A percentile compares a stretch with the other conserved stretches of the same genome.
Conservation (phyloP, 306 rosid species). For the Dryas octopetala region DNA sequence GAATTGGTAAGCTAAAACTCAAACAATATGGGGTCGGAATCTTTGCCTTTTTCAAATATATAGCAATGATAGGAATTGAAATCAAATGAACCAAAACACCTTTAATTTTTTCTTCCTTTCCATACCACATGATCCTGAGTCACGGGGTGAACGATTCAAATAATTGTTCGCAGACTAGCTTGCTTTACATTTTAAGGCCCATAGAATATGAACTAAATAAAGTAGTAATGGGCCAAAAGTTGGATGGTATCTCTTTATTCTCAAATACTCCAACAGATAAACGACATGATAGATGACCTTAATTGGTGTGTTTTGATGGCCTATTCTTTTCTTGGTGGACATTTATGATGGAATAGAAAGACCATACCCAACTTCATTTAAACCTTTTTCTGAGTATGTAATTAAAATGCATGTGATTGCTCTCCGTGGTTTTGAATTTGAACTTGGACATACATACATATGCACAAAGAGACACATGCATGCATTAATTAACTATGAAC, state of each 20-base stretch:
- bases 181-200: not conserved
- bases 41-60: not conserved
- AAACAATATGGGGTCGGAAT: not conserved
- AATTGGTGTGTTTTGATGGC: too few relatives aligned
- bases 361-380: too few relatives aligned
- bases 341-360: too few relatives aligned
- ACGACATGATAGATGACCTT: too few relatives aligned
- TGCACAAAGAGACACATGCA: not conserved
- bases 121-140: not conserved
- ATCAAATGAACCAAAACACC: not conserved
- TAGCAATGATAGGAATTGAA: not conserved
- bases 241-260: not conserved
- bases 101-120: not conserved
- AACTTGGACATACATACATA: not conserved
- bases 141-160: slow-evolving; percentile 10
- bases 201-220: not conserved
- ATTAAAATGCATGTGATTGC: not conserved
- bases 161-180: not conserved
- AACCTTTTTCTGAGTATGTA: too few relatives aligned
- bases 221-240: not conserved
- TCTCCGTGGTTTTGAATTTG: not conserved
- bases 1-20: too few relatives aligned
- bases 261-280: too few relatives aligned
- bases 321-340: too few relatives aligned
- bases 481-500: too few relatives aligned